These are phyloP conservation scores for Biscogniauxia marginata DNA, from an alignment of 2,329 filamentous ascomycete species.

Conservation along the genomic window DNA sequence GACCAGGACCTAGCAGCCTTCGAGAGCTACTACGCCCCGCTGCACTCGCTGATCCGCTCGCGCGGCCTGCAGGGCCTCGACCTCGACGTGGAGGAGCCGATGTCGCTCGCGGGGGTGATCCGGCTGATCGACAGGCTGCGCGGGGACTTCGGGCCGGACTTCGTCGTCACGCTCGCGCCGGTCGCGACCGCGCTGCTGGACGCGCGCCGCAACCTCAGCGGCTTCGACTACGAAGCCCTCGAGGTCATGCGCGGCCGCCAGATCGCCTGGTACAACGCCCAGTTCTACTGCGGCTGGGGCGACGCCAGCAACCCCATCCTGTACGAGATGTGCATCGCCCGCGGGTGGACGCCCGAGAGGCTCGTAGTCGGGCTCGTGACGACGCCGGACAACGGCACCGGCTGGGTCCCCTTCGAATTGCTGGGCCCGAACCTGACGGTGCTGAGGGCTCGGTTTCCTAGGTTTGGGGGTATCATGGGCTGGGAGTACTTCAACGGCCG, in stretches of 20 bases:
- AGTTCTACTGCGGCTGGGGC: constrained; percentile 85
- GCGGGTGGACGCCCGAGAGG: constrained; percentile 66
- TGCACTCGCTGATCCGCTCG: constrained; percentile 58
- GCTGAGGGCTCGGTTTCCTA: constrained; percentile 57
- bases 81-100: constrained; percentile 72
- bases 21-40: constrained; percentile 66
- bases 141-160: constrained; percentile 62
- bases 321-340: constrained; percentile 45
- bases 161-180: constrained; percentile 75
- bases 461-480: constrained; percentile 78
- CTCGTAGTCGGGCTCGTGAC: constrained; percentile 75
- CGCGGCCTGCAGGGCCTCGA: constrained; percentile 65
- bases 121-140: constrained; percentile 63
- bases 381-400: constrained; percentile 68
- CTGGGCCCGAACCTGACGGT: constrained; percentile 56
- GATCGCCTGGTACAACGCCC: constrained; percentile 78
- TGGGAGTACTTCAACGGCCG: constrained; percentile 83
- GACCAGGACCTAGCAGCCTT: constrained; percentile 54
- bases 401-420: constrained; percentile 58
- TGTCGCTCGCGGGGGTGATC: constrained; percentile 62
- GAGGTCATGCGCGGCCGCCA: constrained; percentile 62
- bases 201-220: constrained; percentile 64
- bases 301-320: constrained; percentile 53
- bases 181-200: constrained; percentile 71
- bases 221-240: constrained; percentile 71